phyloP scores from a whole-genome alignment of 805 yeast genomes.

The Yamadazyma takamatsuzukensis region DNA sequence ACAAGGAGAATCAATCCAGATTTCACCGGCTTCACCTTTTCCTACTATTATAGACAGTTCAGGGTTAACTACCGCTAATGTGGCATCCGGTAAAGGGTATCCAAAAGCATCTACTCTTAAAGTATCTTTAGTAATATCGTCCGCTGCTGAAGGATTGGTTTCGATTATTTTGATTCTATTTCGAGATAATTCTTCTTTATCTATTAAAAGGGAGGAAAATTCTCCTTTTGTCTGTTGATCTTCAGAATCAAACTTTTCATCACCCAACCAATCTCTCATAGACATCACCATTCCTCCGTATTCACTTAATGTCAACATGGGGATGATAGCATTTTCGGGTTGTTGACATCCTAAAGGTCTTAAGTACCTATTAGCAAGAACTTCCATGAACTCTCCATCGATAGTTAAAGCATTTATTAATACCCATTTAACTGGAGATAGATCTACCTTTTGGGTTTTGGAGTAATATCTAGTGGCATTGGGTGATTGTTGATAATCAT shows the following conservation, averaged over 20 bases:
- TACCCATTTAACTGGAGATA: slow-evolving; percentile 83
- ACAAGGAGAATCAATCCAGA: slow-evolving; percentile 95
- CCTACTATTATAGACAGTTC: slow-evolving; percentile 76
- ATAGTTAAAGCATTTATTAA: slow-evolving; percentile 83
- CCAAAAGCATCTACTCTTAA: slow-evolving; percentile 90
- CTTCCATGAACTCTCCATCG: slow-evolving; percentile 89
- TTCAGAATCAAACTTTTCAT: slow-evolving; percentile 34
- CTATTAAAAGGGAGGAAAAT: slow-evolving; percentile 65
- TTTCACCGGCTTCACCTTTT: slow-evolving; percentile 84
- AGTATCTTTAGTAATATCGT: slow-evolving; percentile 35
- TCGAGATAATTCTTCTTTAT: slow-evolving; percentile 66
- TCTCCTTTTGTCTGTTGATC: slow-evolving; percentile 27
- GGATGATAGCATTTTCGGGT: slow-evolving; percentile 76
- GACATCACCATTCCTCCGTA: slow-evolving; percentile 96
- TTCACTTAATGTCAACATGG: slow-evolving; percentile 83
- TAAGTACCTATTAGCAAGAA: slow-evolving; percentile 85
- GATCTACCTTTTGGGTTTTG: slow-evolving; percentile 68
- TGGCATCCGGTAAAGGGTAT: slow-evolving; percentile 90
- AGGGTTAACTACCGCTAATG: slow-evolving; percentile 90
- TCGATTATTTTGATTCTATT: slow-evolving; percentile 68
- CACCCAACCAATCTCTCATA: slow-evolving; percentile 86
- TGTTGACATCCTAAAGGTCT: slow-evolving; percentile 82
- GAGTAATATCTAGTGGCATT: slow-evolving; percentile 76
- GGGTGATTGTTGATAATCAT: slow-evolving; percentile 89
- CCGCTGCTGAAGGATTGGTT: slow-evolving; percentile 49